A percentile compares a stretch with the other conserved stretches of the same genome.
Conservation (phyloP, 805 yeast species). For the Wickerhamomyces queroliae region DNA sequence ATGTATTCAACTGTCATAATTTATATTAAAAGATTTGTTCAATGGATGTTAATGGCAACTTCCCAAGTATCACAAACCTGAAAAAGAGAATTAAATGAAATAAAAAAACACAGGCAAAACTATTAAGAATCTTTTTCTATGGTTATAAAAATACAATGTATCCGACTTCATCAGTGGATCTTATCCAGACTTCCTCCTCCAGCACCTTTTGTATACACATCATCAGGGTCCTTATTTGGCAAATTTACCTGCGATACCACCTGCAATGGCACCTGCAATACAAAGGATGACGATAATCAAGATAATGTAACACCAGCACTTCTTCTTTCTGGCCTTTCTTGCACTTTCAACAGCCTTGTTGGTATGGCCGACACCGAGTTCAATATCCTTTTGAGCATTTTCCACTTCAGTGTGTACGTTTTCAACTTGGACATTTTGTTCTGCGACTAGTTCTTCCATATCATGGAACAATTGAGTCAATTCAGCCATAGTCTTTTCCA, state of each 20-base stretch:
- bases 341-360: constrained; percentile 86
- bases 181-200: background rate
- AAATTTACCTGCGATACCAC: constrained; percentile 3
- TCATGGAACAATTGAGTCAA: constrained; percentile 91
- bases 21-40: too few species aligned
- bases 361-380: constrained; percentile 92
- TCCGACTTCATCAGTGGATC: too few species aligned
- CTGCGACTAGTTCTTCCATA: constrained; percentile 93
- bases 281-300: constrained; percentile 68
- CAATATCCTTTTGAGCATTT: constrained; percentile 84
- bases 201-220: background rate
- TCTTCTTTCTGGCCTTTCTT: constrained; percentile 85
- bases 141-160: background rate
- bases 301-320: constrained; percentile 72
- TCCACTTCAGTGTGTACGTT: constrained; percentile 77
- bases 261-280: constrained; percentile 25
- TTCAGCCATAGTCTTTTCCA: constrained; percentile 94
- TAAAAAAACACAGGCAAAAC: too few species aligned
- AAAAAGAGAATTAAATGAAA: too few species aligned
- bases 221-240: background rate
- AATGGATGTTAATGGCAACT: too few species aligned
- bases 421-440: constrained; percentile 85
- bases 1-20: too few species aligned
- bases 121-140: background rate
- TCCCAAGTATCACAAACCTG: too few species aligned